These are phyloP conservation scores for Trichoderma endophyticum DNA, from an alignment of 2,329 filamentous ascomycete genomes.

Conservation along the genomic window DNA sequence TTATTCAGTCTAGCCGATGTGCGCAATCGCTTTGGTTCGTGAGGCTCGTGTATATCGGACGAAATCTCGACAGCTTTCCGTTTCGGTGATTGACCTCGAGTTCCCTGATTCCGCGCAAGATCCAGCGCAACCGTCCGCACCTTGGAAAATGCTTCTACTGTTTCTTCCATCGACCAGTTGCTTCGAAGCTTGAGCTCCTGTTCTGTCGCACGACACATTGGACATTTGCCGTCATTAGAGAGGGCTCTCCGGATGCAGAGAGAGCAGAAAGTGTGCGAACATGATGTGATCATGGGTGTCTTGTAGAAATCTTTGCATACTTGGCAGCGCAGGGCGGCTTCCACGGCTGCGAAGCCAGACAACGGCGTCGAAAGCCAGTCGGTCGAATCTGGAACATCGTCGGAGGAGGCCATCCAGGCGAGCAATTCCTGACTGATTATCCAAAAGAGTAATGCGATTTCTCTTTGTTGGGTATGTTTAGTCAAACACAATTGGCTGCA, in stretches of 20 bases:
- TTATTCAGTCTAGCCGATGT: conserved; percentile 51
- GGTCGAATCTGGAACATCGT: conserved; percentile 68
- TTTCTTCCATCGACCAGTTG: conserved; percentile 82
- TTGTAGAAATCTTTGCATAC: conserved; percentile 98
- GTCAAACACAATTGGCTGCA: not conserved
- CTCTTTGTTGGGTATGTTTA: not conserved
- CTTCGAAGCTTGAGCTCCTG: conserved; percentile 81
- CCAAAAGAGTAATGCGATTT: not conserved
- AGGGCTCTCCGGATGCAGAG: conserved; percentile 88
- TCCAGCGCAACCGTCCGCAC: conserved; percentile 61
- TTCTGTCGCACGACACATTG: conserved; percentile 72
- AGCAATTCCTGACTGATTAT: not conserved
- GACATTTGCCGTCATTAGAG: conserved; percentile 80
- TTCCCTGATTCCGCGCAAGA: conserved; percentile 50
- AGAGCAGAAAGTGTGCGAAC: conserved; percentile 95
- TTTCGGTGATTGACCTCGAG: conserved; percentile 41
- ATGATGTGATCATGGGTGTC: conserved; percentile 92
- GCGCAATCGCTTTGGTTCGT: conserved; percentile 48
- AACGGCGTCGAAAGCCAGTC: conserved; percentile 77
- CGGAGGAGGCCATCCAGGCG: conserved; percentile 10
- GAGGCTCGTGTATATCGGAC: conserved; percentile 27
- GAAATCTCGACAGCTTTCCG: conserved; percentile 44
- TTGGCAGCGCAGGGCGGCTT: conserved; percentile 86
- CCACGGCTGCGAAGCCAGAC: conserved; percentile 64
- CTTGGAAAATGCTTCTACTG: conserved; percentile 72